Evolutionary conservation across 352 stramenopile genomes (phyloP), one percentile per base, ranked within the genome.

Genomic region (Phytopythium montanum): DNA sequence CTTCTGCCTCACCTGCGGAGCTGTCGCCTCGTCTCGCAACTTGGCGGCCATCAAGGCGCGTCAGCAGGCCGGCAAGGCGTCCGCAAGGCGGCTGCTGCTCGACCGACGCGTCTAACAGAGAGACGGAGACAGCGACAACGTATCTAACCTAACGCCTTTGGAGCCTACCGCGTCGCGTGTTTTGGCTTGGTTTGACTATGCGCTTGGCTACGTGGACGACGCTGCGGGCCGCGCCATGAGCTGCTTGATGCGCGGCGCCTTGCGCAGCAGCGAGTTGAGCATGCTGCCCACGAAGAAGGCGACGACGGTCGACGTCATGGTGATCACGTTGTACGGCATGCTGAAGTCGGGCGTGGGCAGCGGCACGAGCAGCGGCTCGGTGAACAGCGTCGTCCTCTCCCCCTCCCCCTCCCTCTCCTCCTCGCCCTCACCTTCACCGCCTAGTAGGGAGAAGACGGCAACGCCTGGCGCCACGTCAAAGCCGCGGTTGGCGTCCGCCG

Each of bases 281-380:
- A 93, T 87, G 14, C 76, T 90, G n/a, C 84, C 87, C 23, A 90
- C 74, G 45, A 92, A 88, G 68, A 94, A 96, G 50, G 81, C 84
- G 16, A 96, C 72, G 54, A 96, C 77, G n/a, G 88, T 95, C 39
- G 83, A 94, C 19, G 87, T 95, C 73, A 96, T 86, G 31, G 81
- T 93, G 62, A 96, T 96, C 14, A 96, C 87, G 53, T 96, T 96
- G 70, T 94, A 96, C 56, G 87, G 87, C 87, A 96, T 96, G 60
- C 84, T 95, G 58, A 96, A 95, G 67, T 96, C 88, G 16, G 88
- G 88, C 33, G 84, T 92, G 19, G 88, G 87, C 54, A 96, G 66
- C 38, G 76, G 74, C 23, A 96, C 80, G 1, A 95, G 74, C 56
- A 96, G 72, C 50, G 84, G 80, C 58, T 95, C 87, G 2, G 85